Base-by-base conservation (phyloP, 495 filamentous ascomycete genomes). In the Penicillium crystallinum region DNA sequence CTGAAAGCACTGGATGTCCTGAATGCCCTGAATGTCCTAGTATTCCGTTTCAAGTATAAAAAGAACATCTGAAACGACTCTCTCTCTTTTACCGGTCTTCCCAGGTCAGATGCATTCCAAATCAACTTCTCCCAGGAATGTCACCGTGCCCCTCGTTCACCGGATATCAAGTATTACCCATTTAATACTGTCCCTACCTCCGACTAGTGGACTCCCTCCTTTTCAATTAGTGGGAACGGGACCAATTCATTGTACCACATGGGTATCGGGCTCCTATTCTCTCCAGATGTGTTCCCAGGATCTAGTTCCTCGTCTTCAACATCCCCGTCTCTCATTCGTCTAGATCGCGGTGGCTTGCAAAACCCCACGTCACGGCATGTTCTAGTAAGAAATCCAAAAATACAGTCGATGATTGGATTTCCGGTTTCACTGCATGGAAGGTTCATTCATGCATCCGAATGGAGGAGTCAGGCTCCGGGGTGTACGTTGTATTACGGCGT, bases 81-180 rank as follows among this genome's bases (percentile, higher is more conserved):
- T n/a, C n/a, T n/a, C n/a, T n/a, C n/a, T n/a, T n/a, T n/a, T n/a
- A n/a, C n/a, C n/a, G n/a, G n/a, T n/a, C n/a, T n/a, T n/a, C n/a
- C n/a, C n/a, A n/a, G n/a, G n/a, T n/a, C n/a, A n/a, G n/a, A n/a
- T n/a, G n/a, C n/a, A n/a, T n/a, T n/a, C n/a, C n/a, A n/a, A n/a
- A n/a, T n/a, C 37, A 9, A 44, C 18, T 29, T 25, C 29, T 10
- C 18, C 15, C 42, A 45, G 46, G 46, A 48, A 48, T 48, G 46
- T 34, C 22, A 36, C 46, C 27, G n/a, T 56, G 44, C 53, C 53
- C 49, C 53, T 56, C 53, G 44, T 56, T 56, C 43, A 59, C 53
- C 44, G 46, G 46, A 51, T 22, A 58, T 55, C 41, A 21, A 46
- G 52, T 54, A 36, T 42, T 43, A 51, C 53, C 12, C 4, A 3